These are phyloP conservation scores for Catenaria anguillulae DNA, from an alignment of 371 early-diverging fungal genomes.

Conservation along the genomic window DNA sequence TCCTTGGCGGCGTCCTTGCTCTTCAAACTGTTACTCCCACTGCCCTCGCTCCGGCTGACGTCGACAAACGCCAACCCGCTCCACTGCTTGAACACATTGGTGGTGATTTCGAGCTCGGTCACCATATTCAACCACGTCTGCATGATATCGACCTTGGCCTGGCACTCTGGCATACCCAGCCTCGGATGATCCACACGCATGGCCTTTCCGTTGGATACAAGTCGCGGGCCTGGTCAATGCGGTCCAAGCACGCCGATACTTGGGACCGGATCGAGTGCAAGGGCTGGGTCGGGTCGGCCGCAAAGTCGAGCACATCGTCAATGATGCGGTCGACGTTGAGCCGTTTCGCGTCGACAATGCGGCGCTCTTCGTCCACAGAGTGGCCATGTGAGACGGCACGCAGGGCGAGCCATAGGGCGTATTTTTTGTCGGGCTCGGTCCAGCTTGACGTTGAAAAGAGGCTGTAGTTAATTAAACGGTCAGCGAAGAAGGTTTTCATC, in stretches of 20 bases:
- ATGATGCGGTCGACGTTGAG: slow-evolving; percentile 44
- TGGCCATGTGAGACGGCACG: slow-evolving; percentile 49
- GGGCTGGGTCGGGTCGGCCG: slow-evolving; percentile 25
- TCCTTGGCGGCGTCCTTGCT: no score
- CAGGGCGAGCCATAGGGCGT: slow-evolving; percentile 61
- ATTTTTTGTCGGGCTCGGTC: slow-evolving; percentile 31
- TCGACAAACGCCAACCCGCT: no score
- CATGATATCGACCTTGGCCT: slow-evolving; percentile 51
- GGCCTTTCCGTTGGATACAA: slow-evolving; percentile 56
- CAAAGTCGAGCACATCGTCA: slow-evolving; percentile 46
- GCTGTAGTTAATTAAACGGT: no score
- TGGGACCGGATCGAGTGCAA: slow-evolving; percentile 30
- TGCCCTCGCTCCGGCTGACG: no score
- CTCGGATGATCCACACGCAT: slow-evolving; percentile 44
- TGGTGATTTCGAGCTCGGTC: slow-evolving; percentile 50
- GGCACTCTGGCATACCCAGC: slow-evolving; percentile 51
- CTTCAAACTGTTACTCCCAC: no score
- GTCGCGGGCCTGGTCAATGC: slow-evolving; percentile 56
- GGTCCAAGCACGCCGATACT: slow-evolving; percentile 48
- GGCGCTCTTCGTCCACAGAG: slow-evolving; percentile 45
- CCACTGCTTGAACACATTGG: neutral
- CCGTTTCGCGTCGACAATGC: slow-evolving; percentile 47
- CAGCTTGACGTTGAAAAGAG: slow-evolving; percentile 30
- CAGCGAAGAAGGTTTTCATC: slow-evolving; percentile 13
- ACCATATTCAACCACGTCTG: slow-evolving; percentile 62